A percentile compares a stretch with the other conserved stretches of the same genome.
phyloP scores from a whole-genome alignment of 768 basidiomycete species.

The Serendipita vermifera region DNA sequence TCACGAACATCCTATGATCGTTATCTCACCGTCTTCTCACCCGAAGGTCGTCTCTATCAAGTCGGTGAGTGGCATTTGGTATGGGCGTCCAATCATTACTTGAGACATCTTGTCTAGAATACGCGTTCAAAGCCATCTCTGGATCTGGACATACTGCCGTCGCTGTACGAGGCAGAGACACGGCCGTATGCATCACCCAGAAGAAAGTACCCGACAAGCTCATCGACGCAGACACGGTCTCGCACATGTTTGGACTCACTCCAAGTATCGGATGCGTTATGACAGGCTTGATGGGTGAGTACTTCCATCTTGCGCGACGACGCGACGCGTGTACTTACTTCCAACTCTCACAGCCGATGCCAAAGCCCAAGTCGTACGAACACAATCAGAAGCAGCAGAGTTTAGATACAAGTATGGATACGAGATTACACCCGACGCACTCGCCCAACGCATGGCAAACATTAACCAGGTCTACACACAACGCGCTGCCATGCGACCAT shows the following conservation, averaged over 20 bases:
- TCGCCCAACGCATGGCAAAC: constrained; percentile 88
- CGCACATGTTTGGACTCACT: constrained; percentile 92
- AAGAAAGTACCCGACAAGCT: constrained; percentile 99
- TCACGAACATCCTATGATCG: constrained; percentile 91
- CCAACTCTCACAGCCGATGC: constrained; percentile 59
- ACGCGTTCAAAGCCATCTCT: constrained; percentile 99
- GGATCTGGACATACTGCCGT: constrained; percentile 92
- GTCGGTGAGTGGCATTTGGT: constrained; percentile 90
- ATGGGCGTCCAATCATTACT: neutral
- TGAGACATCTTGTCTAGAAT: constrained; percentile 57
- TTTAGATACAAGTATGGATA: constrained; percentile 96
- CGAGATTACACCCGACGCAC: constrained; percentile 94
- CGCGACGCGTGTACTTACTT: neutral
- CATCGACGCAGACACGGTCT: constrained; percentile 84
- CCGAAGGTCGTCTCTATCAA: constrained; percentile 96
- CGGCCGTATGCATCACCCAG: constrained; percentile 91
- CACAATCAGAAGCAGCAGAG: constrained; percentile 76
- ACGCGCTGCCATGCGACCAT: constrained; percentile 88
- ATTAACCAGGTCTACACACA: constrained; percentile 99
- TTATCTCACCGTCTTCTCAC: constrained; percentile 94
- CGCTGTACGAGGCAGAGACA: constrained; percentile 87
- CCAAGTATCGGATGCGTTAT: constrained; percentile 95
- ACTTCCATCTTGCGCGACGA: neutral
- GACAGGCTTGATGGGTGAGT: constrained; percentile 87
- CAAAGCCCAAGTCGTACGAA: constrained; percentile 73